Evolutionary conservation across 345 rosid genomes (phyloP), one percentile per base, ranked within the genome.

Genomic region (Populus alba): DNA sequence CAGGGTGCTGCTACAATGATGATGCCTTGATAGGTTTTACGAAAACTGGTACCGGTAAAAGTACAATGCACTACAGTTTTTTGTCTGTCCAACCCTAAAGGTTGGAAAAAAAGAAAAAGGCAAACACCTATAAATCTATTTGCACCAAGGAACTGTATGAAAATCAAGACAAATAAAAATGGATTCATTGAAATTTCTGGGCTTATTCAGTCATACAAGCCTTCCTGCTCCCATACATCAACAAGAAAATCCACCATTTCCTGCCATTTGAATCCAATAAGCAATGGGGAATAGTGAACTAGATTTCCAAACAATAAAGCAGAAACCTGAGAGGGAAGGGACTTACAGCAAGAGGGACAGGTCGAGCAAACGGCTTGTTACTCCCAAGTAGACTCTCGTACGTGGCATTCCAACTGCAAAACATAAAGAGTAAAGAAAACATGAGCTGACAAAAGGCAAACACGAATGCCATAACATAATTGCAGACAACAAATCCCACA

Each of bases 261-360:
- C 85, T 82, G 85, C 79, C 79, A 78, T 82, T 74, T 11, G 41
- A 29, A 73, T 20, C 51, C 72, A 75, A 17, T 25, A 23, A 35
- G 29, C 27, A 45, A 65, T 63, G 66, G 38, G 76, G 41, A 41
- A 12, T 23, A 9, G 11, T 57, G 23, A 57, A 39, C 41, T 29
- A 41, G 4, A 57, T 59, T 22, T 55, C 29, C 70, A 17, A 13
- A 47, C 69, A n/a, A n/a, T 27, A 31, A 2, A 13, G 22, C 29
- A 10, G 18, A 31, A 25, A 61, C 43, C 63, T 4, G 11, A 49
- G 49, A 13, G 11, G 27, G 5, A n/a, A 29, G 12, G 20, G 67
- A 81, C 93, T 87, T 83, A 91, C 95, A 1, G 91, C 67, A 7
- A 91, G 91, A 76, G 91, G 96, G 43, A 91, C 69, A 3, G 89